Base-by-base conservation (phyloP, 768 basidiomycete species). In the Pisolithus microcarpus region DNA sequence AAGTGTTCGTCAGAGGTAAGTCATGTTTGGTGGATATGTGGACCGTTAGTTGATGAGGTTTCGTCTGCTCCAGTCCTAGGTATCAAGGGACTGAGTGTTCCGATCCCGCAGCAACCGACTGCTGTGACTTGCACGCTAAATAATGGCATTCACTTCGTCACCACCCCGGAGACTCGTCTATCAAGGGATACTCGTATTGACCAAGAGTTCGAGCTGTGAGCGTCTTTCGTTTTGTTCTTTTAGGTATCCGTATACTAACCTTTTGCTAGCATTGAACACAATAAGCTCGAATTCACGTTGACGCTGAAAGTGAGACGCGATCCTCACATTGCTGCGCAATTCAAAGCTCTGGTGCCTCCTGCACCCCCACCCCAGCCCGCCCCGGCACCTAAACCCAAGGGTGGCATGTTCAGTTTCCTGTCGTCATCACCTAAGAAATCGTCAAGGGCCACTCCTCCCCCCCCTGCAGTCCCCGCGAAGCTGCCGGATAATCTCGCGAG, bases 61-160 rank as follows among this genome's bases (percentile, higher is more conserved):
- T 30, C 42, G 38, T 30, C 7, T 8, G 23, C 28, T 24, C 10
- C 42, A 95, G 94, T 97, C 21, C 65, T 90, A 31, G 82, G 84
- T 34, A 75, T 92, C 52, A 86, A 79, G 58, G 79, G 77, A 43
- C 72, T 96, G 36, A 74, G 78, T 49, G 70, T 96, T 30, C 93
- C 94, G 1, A 57, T 97, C 28, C 94, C 93, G 0, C 70, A 72
- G n/a, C 76, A 89, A 55, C 69, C 79, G 0, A 92, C 93, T 0
- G 76, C 72, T 24, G 72, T 96, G 52, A 85, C 84, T 9, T 91
- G 91, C 65, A 91, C 91, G 0, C 75, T 98, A 54, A 96, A 98
- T 68, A 98, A 98, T 60, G 94, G 93, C 7, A 94, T 97, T 46
- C 93, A 96, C 66, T 93, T 87, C 56, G 94, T 97, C 34, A 90